Percentiles rank a stretch among this genome's conserved stretches.
Evolutionary conservation across 2,329 filamentous ascomycete genomes (phyloP).

Genomic region (Microcyclospora tardicrescens): DNA sequence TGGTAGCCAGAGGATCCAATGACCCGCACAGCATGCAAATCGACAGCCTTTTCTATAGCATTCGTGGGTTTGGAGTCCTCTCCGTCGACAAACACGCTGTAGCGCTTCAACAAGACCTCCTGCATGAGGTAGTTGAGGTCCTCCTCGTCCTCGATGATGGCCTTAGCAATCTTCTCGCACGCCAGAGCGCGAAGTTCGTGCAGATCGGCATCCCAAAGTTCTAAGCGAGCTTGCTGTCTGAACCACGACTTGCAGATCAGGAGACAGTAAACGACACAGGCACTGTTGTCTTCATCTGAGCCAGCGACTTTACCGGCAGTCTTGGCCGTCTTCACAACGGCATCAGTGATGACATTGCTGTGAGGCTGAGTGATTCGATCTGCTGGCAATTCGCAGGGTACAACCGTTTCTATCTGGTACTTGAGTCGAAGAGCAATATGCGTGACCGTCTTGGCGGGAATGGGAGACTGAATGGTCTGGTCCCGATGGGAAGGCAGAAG

Average conservation of each 20-base stretch:
- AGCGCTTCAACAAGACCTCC: constrained; percentile 72
- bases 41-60: constrained; percentile 84
- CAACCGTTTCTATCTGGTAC: constrained; percentile 75
- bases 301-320: constrained; percentile 49
- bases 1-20: constrained; percentile 93
- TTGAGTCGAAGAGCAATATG: constrained; percentile 81
- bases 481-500: constrained; percentile 52
- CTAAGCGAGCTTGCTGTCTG: constrained; percentile 59
- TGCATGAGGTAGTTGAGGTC: constrained; percentile 68
- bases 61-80: constrained; percentile 65
- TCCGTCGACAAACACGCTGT: constrained; percentile 64
- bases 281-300: constrained; percentile 43
- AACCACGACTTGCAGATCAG: constrained; percentile 68
- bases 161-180: constrained; percentile 86
- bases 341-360: constrained; percentile 68
- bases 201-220: constrained; percentile 86
- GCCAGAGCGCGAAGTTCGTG: constrained; percentile 67
- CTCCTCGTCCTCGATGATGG: constrained; percentile 71
- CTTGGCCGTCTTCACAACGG: constrained; percentile 67
- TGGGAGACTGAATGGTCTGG: constrained; percentile 46
- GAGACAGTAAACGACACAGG: constrained; percentile 75
- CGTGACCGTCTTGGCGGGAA: constrained; percentile 69
- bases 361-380: constrained; percentile 63
- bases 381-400: constrained; percentile 81
- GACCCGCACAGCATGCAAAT: constrained; percentile 75